Evolutionary conservation across 768 basidiomycete species (phyloP).

Genomic region (Leccinellum rugosiceps): DNA sequence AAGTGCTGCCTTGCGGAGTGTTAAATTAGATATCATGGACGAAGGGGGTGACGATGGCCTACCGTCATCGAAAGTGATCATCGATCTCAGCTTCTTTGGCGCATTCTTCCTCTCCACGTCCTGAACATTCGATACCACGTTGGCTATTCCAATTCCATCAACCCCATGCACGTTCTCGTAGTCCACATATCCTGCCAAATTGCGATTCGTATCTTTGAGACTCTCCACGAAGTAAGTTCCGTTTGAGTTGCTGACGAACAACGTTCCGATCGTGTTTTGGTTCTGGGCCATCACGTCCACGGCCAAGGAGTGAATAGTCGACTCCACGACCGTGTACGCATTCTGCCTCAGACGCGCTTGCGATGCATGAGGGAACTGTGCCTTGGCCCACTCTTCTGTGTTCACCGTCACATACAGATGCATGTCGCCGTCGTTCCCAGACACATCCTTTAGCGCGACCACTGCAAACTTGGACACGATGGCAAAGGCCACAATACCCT

Average conservation of each 20-base stretch:
- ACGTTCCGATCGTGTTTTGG: constrained; percentile 67
- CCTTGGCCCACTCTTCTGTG: constrained; percentile 80
- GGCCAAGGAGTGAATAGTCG: constrained; percentile 87
- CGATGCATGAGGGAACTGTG: constrained; percentile 89
- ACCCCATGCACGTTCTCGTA: constrained; percentile 85
- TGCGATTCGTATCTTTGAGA: constrained; percentile 89
- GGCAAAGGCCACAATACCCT: constrained; percentile 89
- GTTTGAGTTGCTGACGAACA: constrained; percentile 95
- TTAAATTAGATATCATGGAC: neutral
- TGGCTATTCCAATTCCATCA: constrained; percentile 89
- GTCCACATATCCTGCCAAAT: constrained; percentile 85
- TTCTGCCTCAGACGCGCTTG: constrained; percentile 80
- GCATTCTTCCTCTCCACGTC: constrained; percentile 72
- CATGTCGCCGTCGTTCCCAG: constrained; percentile 65
- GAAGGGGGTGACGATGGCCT: constrained; percentile 2
- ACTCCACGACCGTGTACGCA: constrained; percentile 95
- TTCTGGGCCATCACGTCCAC: constrained; percentile 88
- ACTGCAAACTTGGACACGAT: constrained; percentile 92
- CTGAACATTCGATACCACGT: constrained; percentile 77
- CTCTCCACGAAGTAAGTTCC: constrained; percentile 94
- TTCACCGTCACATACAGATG: constrained; percentile 84
- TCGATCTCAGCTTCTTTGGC: constrained; percentile 70
- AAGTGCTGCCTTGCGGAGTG: constrained; percentile 55
- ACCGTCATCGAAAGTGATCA: constrained; percentile 91
- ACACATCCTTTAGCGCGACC: constrained; percentile 77